Base-by-base conservation (phyloP, 2,329 filamentous ascomycete species). In the Podosphaera xanthii region DNA sequence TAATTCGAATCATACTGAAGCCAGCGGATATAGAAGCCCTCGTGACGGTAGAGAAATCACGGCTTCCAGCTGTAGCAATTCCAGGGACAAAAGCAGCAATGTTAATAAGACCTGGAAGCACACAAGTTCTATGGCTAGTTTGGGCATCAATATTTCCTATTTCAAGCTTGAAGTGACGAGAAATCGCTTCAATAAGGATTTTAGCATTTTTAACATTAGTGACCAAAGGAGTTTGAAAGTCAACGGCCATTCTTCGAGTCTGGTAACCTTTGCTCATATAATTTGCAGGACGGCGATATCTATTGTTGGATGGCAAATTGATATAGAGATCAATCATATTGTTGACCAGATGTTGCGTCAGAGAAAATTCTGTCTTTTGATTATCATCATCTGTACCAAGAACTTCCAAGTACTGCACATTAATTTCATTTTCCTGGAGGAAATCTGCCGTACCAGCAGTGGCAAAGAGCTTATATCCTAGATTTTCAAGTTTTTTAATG, bases 151-250 rank as follows among this genome's bases (percentile, higher is more conserved):
- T 82, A 64, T 82, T 84, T 69, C 82, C 81, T 60, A 98, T 82
- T 44, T 87, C 82, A 59, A 98, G 77, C 65, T 90, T 83, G 69
- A 88, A 95, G 70, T 94, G 85, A 61, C 91, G 83, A 60, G 89
- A 83, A 64, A 98, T 87, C 31, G 91, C 92, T 74, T 98, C 92
- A 58, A 98, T 84, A 58, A 98, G 74, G 61, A 98, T 87, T 78
- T 97, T 98, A 61, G 92, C 92, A 69, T 96, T 97, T 80, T 98
- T 98, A 71, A 98, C 92, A 67, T 98, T 98, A 59, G 92, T 98
- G 22, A 98, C 91, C 61, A 98, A 76, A 60, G 92, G 92, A 59
- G 92, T 94, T 74, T 97, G 91, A 74, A 96, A 87, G 54, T 70
- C 92, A 49, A 98, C 92, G 42, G 92, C 92, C 90, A 98, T 96